Conservation (phyloP, 805 yeast genomes). For the Yarrowia bubula region DNA sequence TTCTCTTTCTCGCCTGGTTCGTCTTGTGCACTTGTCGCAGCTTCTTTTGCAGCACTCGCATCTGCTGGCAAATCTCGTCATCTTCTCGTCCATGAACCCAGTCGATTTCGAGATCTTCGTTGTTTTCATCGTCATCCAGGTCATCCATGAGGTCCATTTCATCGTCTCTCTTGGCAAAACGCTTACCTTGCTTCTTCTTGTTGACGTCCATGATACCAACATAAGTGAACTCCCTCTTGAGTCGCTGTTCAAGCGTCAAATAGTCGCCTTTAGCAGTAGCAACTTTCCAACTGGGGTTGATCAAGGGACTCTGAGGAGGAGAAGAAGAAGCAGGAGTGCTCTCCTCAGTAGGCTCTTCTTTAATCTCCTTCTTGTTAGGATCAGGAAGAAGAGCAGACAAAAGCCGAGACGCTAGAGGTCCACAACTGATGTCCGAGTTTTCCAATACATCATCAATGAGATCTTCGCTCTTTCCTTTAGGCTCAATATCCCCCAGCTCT, state of each 20-base stretch:
- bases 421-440: slow-evolving; percentile 76
- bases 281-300: slow-evolving; percentile 46
- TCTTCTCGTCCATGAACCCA: slow-evolving; percentile 86
- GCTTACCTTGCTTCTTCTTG: slow-evolving; percentile 33
- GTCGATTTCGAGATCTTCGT: slow-evolving; percentile 49
- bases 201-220: slow-evolving; percentile 69
- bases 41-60: slow-evolving; percentile 68
- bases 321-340: slow-evolving; percentile 1
- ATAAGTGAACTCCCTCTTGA: slow-evolving; percentile 81
- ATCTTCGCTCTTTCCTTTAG: slow-evolving; percentile 60
- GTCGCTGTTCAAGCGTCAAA: slow-evolving; percentile 76
- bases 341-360: slow-evolving; percentile 5
- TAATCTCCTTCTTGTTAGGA: slow-evolving; percentile 17
- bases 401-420: slow-evolving; percentile 83
- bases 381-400: slow-evolving; percentile 68
- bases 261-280: slow-evolving; percentile 59
- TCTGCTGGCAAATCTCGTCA: slow-evolving; percentile 86
- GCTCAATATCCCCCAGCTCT: slow-evolving; percentile 35
- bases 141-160: slow-evolving; percentile 29
- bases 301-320: slow-evolving; percentile 6
- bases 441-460: slow-evolving; percentile 63
- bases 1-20: slow-evolving; percentile 66
- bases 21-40: slow-evolving; percentile 57
- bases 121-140: slow-evolving; percentile 33
- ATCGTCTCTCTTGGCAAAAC: slow-evolving; percentile 32